Base-by-base conservation (phyloP, 495 filamentous ascomycete species). In the Neohortaea acidophila region DNA sequence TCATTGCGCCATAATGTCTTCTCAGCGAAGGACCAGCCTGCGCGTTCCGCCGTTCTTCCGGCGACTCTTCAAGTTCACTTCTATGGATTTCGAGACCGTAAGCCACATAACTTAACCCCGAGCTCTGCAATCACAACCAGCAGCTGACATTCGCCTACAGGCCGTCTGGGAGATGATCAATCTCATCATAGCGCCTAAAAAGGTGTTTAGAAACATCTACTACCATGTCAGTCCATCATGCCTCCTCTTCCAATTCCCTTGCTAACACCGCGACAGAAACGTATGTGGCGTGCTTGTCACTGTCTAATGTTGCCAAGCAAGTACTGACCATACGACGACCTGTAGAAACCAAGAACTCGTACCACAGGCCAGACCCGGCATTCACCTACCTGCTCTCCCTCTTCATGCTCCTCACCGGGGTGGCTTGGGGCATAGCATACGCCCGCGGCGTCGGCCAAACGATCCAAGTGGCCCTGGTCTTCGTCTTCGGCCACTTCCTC, bases 151-250 rank as follows among this genome's bases (percentile, higher is more conserved):
- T 2, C 4, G n/a, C 12, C 14, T 17, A 1, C 22, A 48, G 47
- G 79, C 78, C 8, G 72, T 79, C 45, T 83, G 78, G 78, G 78
- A 83, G 57, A 83, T 83, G 78, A 77, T 72, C 38, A 69, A 65
- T 40, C 62, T 83, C 35, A 64, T 83, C 46, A 73, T 81, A 45
- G 74, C 77, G 25, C 78, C 78, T 0, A 82, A 81, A 61, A 80
- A 79, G 51, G 78, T 83, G 38, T 82, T 83, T 54, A 61, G 77
- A 45, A 76, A 73, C 20, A 79, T 82, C 51, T 81, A 81, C 53
- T 79, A 83, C 51, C 77, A 81, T 60, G 77, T 79, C 65, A 44
- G 65, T 53, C 15, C 39, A 18, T 30, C 29, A 35, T n/a, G 33
- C 43, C 27, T 7, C 20, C 31, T 24, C 19, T 35, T 29, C 29